Base-by-base conservation (phyloP, 179 eudicot species). In the Beta lomatogona region DNA sequence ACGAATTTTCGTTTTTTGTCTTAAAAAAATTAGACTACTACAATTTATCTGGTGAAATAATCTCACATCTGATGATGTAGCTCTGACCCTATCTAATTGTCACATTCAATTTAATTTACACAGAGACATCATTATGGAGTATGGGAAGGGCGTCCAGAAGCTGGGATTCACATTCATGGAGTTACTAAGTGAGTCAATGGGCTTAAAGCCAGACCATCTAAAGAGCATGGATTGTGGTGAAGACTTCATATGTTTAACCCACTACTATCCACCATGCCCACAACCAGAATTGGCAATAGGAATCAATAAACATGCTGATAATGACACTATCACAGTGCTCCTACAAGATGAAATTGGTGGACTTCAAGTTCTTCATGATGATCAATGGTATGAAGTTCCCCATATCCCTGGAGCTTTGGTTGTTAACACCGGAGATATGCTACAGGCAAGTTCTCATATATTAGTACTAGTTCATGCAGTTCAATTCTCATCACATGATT, bases 221-320 rank as follows among this genome's bases (percentile, higher is more conserved):
- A 75, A 63, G 9, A 71, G 76, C 13, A 80, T 86, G 78, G 87
- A 66, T 10, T 82, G 82, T 31, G 76, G 83, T 0, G 79, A 86
- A 66, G 89, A 83, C 3, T 68, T 36, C 16, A 10, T 25, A 22
- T 0, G 81, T 15, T 4, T 86, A 16, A 53, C 86, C 50, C 88
- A 88, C 45, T 86, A 80, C 70, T 88, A 88, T 60, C 89, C 90
- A 0, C 80, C 88, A 0, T 88, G 90, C 76, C 90, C 90, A 0
- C 79, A 88, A 71, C 90, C 90, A 4, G 90, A 88, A 65, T 46
- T 71, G 28, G 80, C 88, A 12, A 28, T 88, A 2, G 90, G 88
- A 50, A 80, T 83, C 2, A 82, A 77, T 66, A 21, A 77, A 28
- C 88, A 88, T 57, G 45, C 81, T 5, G 90, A 88, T 52, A 54